Base-by-base conservation (phyloP, 1,139 yeast genomes). In the Kodamaea plutei region DNA sequence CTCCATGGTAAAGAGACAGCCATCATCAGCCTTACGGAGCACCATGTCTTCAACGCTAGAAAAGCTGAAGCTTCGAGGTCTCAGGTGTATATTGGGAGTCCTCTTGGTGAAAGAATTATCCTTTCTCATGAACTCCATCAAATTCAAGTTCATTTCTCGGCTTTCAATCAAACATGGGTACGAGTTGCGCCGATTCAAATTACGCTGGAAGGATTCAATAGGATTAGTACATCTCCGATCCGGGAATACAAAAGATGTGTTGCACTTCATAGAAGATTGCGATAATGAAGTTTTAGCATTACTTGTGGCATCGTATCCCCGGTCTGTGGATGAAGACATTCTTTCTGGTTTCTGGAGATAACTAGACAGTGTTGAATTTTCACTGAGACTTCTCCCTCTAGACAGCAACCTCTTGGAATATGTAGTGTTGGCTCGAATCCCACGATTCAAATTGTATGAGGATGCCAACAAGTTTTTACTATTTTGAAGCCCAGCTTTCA, bases 131-230 rank as follows among this genome's bases (percentile, higher is more conserved):
- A 40, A 38, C 25, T 53, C 64, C 25, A 64, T 44, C 2, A 54
- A 48, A 31, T 58, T 55, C 17, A 61, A 42, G 32, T 60, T 64
- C 4, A 52, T 39, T 15, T 68, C 73, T 1, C n/a, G n/a, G 39
- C 29, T 6, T 44, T 34, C 4, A 40, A 32, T 25, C 6, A 56
- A 29, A 25, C 52, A 56, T 2, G 80, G 79, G 30, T 41, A 63
- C 1, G 80, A 72, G 31, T 58, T 56, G 31, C 80, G 54, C 38
- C 79, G 50, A 30, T 63, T 61, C 35, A 69, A 47, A 9, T 50
- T 51, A 12, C 34, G 34, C 21, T 47, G 50, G 28, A 59, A 49
- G n/a, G 34, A 26, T 26, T 48, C 34, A 19, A 54, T 30, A 11
- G 44, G 39, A 12, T 36, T 31, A 5, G 31, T 30, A 16, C 3